These are phyloP conservation scores for Pseudocercospora fijiensis DNA, from an alignment of 2,329 filamentous ascomycete species.

Conservation along the genomic window DNA sequence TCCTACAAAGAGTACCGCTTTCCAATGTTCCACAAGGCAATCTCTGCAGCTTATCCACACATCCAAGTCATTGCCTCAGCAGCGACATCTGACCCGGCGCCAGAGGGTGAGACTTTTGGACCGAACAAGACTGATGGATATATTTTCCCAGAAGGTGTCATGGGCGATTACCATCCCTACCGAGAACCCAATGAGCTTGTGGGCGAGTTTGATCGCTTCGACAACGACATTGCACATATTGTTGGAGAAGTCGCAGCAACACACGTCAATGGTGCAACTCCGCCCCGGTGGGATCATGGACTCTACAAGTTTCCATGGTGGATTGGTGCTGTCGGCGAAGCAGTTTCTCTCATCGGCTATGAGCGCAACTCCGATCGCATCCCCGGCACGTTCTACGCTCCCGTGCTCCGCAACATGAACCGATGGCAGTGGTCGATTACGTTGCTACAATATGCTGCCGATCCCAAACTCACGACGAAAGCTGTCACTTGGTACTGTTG, in stretches of 20 bases:
- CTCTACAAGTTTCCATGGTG: slow-evolving; percentile 44
- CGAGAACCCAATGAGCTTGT: slow-evolving; percentile 33
- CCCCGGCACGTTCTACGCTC: slow-evolving; percentile 49
- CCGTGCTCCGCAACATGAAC: slow-evolving; percentile 35
- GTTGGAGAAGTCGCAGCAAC: slow-evolving; percentile 55
- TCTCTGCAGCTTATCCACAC: slow-evolving; percentile 56
- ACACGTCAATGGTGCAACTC: slow-evolving; percentile 46
- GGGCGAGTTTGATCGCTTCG: slow-evolving; percentile 43
- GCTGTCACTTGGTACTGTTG: slow-evolving; percentile 38
- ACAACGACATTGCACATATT: slow-evolving; percentile 46
- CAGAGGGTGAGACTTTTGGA: slow-evolving; percentile 15
- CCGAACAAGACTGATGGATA: slow-evolving; percentile 12
- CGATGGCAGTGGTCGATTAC: slow-evolving; percentile 39
- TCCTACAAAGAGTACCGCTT: slow-evolving; percentile 53
- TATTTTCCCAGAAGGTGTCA: slow-evolving; percentile 20
- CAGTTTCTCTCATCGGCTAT: slow-evolving; percentile 63
- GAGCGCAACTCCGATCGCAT: slow-evolving; percentile 64
- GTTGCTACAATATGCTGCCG: slow-evolving; percentile 44
- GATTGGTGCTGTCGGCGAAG: slow-evolving; percentile 63
- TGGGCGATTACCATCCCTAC: slow-evolving; percentile 39
- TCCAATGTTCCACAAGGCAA: slow-evolving; percentile 59
- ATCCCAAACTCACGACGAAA: slow-evolving; percentile 37
- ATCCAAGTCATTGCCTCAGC: slow-evolving; percentile 55
- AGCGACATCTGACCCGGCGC: slow-evolving; percentile 23
- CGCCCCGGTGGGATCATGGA: slow-evolving; percentile 28